Evolutionary conservation across 441 rosid genomes (phyloP).

Genomic region (Erysimum cheiri): DNA sequence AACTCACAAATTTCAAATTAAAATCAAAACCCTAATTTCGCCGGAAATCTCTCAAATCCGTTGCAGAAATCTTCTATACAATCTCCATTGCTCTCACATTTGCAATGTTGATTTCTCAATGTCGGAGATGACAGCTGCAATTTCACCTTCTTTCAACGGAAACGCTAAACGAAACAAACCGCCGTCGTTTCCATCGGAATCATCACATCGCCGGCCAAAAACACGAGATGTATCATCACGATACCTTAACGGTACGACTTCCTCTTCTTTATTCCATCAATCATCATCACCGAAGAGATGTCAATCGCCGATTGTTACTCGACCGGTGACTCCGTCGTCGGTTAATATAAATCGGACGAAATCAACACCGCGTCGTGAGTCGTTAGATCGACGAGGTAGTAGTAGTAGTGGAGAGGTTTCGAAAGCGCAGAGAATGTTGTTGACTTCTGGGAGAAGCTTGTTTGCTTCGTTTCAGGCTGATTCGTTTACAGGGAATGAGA

Average conservation of each 20-base stretch:
- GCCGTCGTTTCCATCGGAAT: conserved; percentile 28
- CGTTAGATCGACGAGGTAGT: conserved; percentile 52
- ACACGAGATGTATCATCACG: conserved; percentile 38
- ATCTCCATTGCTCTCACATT: conserved; percentile 25
- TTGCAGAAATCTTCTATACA: background rate
- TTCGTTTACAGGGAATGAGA: conserved; percentile 59
- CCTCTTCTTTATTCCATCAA: conserved; percentile 18
- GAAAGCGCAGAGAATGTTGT: conserved; percentile 66
- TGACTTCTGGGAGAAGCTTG: conserved; percentile 77
- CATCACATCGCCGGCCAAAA: conserved; percentile 18
- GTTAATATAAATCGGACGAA: conserved; percentile 59
- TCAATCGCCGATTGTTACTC: conserved; percentile 55
- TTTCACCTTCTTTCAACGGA: conserved; percentile 33
- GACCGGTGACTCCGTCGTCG: conserved; percentile 41
- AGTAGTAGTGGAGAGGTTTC: conserved; percentile 47
- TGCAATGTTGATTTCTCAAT: conserved; percentile 31
- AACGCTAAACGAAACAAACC: background rate
- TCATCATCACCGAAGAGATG: conserved; percentile 49
- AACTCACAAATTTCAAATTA: background rate
- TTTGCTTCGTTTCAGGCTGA: conserved; percentile 85
- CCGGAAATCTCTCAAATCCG: conserved; percentile 23
- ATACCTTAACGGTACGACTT: conserved; percentile 30
- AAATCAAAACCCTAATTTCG: conserved; percentile 29
- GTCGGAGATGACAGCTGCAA: conserved; percentile 29
- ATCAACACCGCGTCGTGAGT: conserved; percentile 58